Evolutionary conservation across 106 monocot species (phyloP).

Genomic region (Dioscorea alata): DNA sequence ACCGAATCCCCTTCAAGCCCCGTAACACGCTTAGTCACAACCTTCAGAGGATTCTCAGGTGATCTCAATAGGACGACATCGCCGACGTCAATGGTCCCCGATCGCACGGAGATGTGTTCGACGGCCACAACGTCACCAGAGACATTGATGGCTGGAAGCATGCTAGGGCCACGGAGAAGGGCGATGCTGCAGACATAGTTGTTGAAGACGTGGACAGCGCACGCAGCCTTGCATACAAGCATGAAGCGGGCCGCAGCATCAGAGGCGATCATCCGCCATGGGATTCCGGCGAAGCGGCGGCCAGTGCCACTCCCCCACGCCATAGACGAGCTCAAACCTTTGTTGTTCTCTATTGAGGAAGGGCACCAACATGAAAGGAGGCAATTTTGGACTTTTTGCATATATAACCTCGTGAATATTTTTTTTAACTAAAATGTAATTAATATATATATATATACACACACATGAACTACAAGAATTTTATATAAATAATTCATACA

Average conservation of each 20-base stretch:
- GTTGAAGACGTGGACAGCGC: constrained; percentile 52
- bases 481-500: too few species aligned
- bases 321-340: not conserved
- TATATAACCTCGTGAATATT: too few species aligned
- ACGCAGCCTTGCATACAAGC: constrained; percentile 36
- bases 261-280: constrained; percentile 26
- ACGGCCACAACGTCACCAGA: constrained; percentile 73
- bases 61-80: constrained; percentile 64
- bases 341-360: too few species aligned
- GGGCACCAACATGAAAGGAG: too few species aligned
- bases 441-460: too few species aligned
- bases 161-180: constrained; percentile 71
- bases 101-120: constrained; percentile 37
- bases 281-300: constrained; percentile 10
- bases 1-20: constrained; percentile 72
- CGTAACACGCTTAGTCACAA: constrained; percentile 56
- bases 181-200: constrained; percentile 33
- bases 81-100: constrained; percentile 33
- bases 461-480: too few species aligned
- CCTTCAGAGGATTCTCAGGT: constrained; percentile 68
- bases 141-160: constrained; percentile 74
- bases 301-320: constrained; percentile 1
- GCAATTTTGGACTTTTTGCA: too few species aligned
- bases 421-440: too few species aligned
- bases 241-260: constrained; percentile 20